A percentile compares a stretch with the other conserved stretches of the same genome.
Evolutionary conservation across 2,329 filamentous ascomycete genomes (phyloP).

Genomic region (Cladosporium sp.): DNA sequence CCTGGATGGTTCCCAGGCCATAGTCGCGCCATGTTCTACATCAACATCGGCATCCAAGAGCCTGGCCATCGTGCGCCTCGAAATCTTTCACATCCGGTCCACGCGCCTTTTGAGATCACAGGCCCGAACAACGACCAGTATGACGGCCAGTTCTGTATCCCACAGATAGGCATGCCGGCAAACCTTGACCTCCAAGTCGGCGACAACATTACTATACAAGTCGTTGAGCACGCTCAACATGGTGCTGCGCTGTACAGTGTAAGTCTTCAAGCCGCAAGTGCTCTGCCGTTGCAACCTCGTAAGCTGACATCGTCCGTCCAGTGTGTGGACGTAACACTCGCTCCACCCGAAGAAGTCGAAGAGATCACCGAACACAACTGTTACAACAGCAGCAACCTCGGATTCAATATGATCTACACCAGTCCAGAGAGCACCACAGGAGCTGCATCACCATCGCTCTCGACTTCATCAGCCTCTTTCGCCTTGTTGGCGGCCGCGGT

Average conservation of each 20-base stretch:
- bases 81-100: constrained; percentile 85
- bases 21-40: constrained; percentile 72
- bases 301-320: no score
- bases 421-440: neutral
- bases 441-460: neutral
- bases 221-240: constrained; percentile 78
- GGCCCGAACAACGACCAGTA: constrained; percentile 83
- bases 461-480: neutral
- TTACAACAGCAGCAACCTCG: constrained; percentile 76
- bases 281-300: no score
- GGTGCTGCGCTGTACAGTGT: constrained; percentile 80
- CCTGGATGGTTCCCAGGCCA: constrained; percentile 97
- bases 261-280: constrained; percentile 37
- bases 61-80: constrained; percentile 51
- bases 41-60: constrained; percentile 77
- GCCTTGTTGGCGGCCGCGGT: neutral
- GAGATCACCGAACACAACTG: constrained; percentile 79
- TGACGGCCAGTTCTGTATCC: constrained; percentile 75
- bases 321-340: constrained; percentile 95
- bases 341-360: constrained; percentile 69
- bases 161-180: constrained; percentile 78
- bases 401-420: constrained; percentile 65
- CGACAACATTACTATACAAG: constrained; percentile 86
- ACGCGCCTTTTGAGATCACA: constrained; percentile 74
- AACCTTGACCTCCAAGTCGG: constrained; percentile 69